Evolutionary conservation across 2,329 filamentous ascomycete genomes (phyloP), one percentile per base, ranked within the genome.

Genomic region (Colletotrichum echinochloae): DNA sequence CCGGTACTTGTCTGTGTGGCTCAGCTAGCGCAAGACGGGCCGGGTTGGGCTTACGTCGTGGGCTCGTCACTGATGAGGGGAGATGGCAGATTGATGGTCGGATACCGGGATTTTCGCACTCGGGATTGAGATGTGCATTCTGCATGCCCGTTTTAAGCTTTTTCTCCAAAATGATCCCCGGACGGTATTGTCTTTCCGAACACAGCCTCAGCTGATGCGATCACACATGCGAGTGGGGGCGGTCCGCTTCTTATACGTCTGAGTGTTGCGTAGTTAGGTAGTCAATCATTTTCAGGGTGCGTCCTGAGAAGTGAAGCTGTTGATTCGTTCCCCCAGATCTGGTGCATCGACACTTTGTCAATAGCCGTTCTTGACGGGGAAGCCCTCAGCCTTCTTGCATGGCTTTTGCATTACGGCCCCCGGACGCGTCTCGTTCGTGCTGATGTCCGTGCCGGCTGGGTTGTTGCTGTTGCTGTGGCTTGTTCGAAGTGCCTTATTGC

Each of bases 11-110:
- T 48, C 5, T n/a, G 59, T 49, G 60, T 64, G 66, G 44, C 35
- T 66, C 12, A 18, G 23, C 30, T 16, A 30, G 39, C 16, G n/a
- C 9, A 44, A 9, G 41, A 44, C 18, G 5, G 16, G n/a, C n/a
- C 1, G 23, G n/a, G 46, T 54, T 54, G 23, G 35, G 60, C 46
- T 66, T 66, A 55, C 61, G 62, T 65, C 39, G 61, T 44, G 2
- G 48, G 20, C 35, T 26, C 12, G 28, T 46, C 28, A 55, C 28
- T 12, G 7, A 59, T 23, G 23, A 30, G 33, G 41, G 20, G 54
- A 55, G 8, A 44, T 44, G 20, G 18, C n/a, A 16, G 35, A 18
- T 26, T 39, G 26, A 8, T 28, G 49, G 37, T 33, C 26, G 33
- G 49, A 37, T 52, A 56, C 28, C 18, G 51, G 56, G n/a, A 28